phyloP scores from a whole-genome alignment of 768 basidiomycete species.

The Boletus insuetus region DNA sequence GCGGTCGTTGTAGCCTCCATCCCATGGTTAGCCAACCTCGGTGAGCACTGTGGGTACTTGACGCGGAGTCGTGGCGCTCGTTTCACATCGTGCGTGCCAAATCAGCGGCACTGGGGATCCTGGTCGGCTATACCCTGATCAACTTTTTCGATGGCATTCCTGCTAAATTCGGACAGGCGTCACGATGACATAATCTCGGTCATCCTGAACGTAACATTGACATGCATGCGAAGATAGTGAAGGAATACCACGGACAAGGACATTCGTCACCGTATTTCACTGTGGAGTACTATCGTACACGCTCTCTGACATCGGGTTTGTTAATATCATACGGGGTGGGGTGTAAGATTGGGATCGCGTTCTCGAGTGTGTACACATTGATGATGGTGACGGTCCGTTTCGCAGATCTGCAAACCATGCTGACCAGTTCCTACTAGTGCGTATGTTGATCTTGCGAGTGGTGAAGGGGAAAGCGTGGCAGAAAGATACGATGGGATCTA shows the following conservation, averaged over 20 bases:
- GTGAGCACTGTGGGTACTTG: constrained; percentile 2
- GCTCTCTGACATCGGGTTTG: constrained; percentile 12
- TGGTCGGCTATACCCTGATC: neutral
- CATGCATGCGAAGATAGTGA: constrained; percentile 6
- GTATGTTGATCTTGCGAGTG: constrained; percentile 15
- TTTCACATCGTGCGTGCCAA: neutral
- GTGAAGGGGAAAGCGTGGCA: constrained; percentile 9
- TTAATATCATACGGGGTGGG: constrained; percentile 3
- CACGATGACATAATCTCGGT: constrained; percentile 1
- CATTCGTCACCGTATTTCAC: neutral
- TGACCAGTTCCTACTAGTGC: constrained; percentile 1
- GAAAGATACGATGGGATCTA: neutral
- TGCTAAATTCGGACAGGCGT: constrained; percentile 1
- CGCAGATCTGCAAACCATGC: neutral
- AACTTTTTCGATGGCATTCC: neutral
- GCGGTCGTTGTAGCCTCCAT: constrained; percentile 6
- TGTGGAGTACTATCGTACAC: constrained; percentile 11
- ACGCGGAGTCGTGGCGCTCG: too few species aligned
- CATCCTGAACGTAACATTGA: constrained; percentile 5
- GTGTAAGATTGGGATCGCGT: neutral
- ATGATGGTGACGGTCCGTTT: constrained; percentile 6
- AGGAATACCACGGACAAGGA: neutral
- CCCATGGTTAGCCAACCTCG: constrained; percentile 12
- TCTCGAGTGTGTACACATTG: constrained; percentile 6
- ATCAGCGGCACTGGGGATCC: constrained; percentile 7